Evolutionary conservation across 2,329 filamentous ascomycete species (phyloP).

Genomic region (Cladosporium cucumerinum): DNA sequence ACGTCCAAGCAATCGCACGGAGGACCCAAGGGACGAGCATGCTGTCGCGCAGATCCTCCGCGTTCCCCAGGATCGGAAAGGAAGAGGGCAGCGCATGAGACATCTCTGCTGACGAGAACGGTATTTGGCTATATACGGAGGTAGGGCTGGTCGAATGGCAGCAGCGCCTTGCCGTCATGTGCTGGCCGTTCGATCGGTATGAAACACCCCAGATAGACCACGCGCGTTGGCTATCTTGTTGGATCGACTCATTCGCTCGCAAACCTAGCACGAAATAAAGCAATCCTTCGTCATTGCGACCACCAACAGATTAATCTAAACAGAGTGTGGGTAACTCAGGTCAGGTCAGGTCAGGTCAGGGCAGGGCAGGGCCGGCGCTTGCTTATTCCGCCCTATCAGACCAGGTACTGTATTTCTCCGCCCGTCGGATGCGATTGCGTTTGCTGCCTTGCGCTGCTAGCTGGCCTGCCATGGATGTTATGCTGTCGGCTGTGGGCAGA

Average conservation of each 20-base stretch:
- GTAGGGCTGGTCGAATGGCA: background rate
- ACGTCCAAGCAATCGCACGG: background rate
- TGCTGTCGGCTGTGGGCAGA: background rate
- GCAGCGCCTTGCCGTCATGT: slow-evolving; percentile 1
- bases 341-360: background rate
- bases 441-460: background rate
- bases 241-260: background rate
- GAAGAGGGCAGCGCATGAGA: slow-evolving; percentile 1
- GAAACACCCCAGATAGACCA: background rate
- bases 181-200: background rate
- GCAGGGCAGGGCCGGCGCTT: background rate
- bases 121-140: slow-evolving; percentile 4
- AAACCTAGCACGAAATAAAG: background rate
- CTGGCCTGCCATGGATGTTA: no score
- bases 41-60: slow-evolving; percentile 52
- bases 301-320: background rate
- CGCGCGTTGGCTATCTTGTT: background rate
- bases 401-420: background rate
- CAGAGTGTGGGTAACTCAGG: background rate
- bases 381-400: background rate
- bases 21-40: background rate
- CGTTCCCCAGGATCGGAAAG: slow-evolving; percentile 25
- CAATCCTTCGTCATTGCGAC: background rate
- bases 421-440: slow-evolving; percentile 3
- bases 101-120: background rate